Conservation (phyloP, 2,329 filamentous ascomycete genomes). For the Cladosporium austrohemisphaericum region DNA sequence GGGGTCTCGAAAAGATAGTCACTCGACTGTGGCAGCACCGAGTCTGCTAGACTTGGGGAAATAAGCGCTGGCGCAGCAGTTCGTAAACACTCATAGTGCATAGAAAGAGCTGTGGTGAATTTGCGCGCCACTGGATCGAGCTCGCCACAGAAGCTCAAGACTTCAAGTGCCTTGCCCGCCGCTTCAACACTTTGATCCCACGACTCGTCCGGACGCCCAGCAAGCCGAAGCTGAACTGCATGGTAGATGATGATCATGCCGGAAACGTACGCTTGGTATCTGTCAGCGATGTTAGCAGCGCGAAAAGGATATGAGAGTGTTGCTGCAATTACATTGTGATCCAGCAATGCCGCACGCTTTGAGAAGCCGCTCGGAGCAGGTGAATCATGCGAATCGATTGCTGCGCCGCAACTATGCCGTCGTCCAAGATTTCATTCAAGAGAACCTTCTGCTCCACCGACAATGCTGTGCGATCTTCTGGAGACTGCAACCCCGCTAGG, state of each 20-base stretch:
- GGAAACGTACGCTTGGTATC: conserved; percentile 12
- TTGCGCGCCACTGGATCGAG: conserved; percentile 4
- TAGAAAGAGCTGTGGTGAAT: neutral
- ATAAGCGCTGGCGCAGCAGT: neutral
- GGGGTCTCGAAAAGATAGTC: neutral
- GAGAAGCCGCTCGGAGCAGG: neutral
- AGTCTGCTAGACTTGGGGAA: neutral
- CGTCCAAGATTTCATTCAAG: neutral
- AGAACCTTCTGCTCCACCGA: neutral
- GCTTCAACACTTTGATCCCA: neutral
- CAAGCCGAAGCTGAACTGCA: neutral
- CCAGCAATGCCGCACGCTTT: conserved; percentile 7
- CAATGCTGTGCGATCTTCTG: neutral
- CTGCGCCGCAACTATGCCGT: conserved; percentile 1
- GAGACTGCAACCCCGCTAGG: neutral
- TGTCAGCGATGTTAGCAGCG: neutral
- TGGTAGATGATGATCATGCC: conserved; percentile 7
- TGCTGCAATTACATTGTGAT: neutral
- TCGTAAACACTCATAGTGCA: neutral
- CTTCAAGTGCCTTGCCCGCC: neutral
- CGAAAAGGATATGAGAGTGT: neutral
- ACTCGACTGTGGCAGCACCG: neutral
- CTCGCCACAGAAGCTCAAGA: neutral
- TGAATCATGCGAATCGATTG: neutral
- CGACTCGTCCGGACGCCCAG: neutral